Evolutionary conservation across 352 stramenopile species (phyloP), one percentile per base, ranked within the genome.

Genomic region (Phytophthora gonapodyides): DNA sequence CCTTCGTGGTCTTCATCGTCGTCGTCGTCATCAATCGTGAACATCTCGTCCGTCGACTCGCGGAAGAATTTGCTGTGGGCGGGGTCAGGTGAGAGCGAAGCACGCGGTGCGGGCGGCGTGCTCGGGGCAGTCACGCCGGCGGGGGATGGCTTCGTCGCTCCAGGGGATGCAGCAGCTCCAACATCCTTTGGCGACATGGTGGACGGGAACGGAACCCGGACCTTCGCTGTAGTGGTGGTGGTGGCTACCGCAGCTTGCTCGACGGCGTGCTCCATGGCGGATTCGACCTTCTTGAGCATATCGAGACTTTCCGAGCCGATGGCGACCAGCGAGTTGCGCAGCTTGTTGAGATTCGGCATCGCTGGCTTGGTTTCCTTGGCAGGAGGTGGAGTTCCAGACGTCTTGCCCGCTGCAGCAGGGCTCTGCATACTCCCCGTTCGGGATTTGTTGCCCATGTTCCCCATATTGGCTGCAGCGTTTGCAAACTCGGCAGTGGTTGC

Each of bases 1-100:
- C 64, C 64, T 10, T 71, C 65, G 7, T 67, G 7, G 37, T 86
- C 78, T 30, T 89, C 84, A 19, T 91, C 78, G 13, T 93, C 81
- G 5, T 90, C 81, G 19, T 88, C 82, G 41, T 92, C 84, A 65
- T 93, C 84, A 53, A 93, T 93, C 12, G 82, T 88, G 54, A 93
- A 93, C 36, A 93, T 84, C 31, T 90, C 84, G 19, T 93, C 84
- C n/a, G 84, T 80, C 3, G 78, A 78, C 31, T 70, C 66, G 43
- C 85, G 73, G 56, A 85, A 88, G 40, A 78, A 89, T 0, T 59
- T 61, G 21, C 67, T 64, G 45, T 71, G 61, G 12, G 45, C 57
- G 8, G 61, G 61, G 21, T 75, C 67, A 38, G 65, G 19, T 33
- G 69, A 75, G 13, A 73, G 60, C 43, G 47, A 21, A 31, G 43